These are phyloP conservation scores for Rosa lucieae DNA, from an alignment of 306 rosid genomes.

Conservation along the genomic window DNA sequence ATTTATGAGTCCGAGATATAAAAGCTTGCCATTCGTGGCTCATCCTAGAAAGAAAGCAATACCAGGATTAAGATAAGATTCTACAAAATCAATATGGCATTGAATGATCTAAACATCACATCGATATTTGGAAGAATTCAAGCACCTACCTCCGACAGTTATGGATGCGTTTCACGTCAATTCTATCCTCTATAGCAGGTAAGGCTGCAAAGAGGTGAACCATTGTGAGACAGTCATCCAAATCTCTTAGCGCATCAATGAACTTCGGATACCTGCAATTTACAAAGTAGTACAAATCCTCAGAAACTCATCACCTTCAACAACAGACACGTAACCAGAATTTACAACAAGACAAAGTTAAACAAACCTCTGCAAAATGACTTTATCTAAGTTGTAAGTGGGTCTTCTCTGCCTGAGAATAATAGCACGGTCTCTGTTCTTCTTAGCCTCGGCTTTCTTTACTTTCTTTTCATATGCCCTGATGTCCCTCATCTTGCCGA, in stretches of 20 bases:
- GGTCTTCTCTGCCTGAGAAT: slow-evolving; percentile 53
- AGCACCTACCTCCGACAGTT: slow-evolving; percentile 67
- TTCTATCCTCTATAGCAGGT: slow-evolving; percentile 68
- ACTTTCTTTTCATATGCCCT: slow-evolving; percentile 74
- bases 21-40: slow-evolving; percentile 97
- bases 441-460: slow-evolving; percentile 84
- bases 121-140: not conserved
- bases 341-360: not conserved
- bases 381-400: slow-evolving; percentile 58
- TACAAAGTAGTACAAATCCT: slow-evolving; percentile 8
- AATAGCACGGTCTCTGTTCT: slow-evolving; percentile 66
- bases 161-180: slow-evolving; percentile 67
- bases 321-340: not conserved
- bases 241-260: slow-evolving; percentile 84
- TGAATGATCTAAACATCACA: not conserved
- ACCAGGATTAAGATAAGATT: not conserved
- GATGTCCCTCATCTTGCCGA: slow-evolving; percentile 65
- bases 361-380: slow-evolving; percentile 74
- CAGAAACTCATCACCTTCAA: slow-evolving; percentile 1
- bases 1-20: slow-evolving; percentile 67
- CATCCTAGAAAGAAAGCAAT: slow-evolving; percentile 44
- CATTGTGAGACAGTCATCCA: slow-evolving; percentile 90
- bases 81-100: not conserved
- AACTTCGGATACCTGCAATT: slow-evolving; percentile 76
- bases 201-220: slow-evolving; percentile 91